Evolutionary conservation across 2,329 filamentous ascomycete genomes (phyloP), one percentile per base, ranked within the genome.

Genomic region (Sporothrix variecibatus): DNA sequence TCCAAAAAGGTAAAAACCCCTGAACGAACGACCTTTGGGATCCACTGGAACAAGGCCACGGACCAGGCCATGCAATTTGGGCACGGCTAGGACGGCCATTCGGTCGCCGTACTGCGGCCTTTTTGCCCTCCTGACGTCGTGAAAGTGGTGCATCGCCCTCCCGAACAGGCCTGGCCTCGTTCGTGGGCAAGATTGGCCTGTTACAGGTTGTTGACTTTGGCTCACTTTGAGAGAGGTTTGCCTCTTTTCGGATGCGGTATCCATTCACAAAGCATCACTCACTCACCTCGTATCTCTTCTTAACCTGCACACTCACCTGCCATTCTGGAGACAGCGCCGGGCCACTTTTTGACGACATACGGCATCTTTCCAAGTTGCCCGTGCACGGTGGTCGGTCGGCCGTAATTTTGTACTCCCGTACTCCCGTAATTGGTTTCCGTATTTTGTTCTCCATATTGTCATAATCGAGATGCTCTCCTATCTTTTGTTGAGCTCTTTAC

Each of bases 161-260:
- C 34, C 34, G 15, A 43, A 15, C 34, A 17, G 34, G 60, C n/a
- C n/a, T 43, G 60, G 60, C 38, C 60, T 43, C 60, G 34, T 43
- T n/a, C 20, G 38, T 46, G 26, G 40, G 43, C 26, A 51, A 51
- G 43, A 51, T 51, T 28, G n/a, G 43, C 26, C 28, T 34, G 65
- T 68, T 34, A 68, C 65, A 68, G 65, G 23, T 51, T 51, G 7
- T 51, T 65, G 62, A 28, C n/a, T 23, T 62, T 40, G 23, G 26
- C 23, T 56, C 23, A 56, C 26, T 20, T 20, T 51, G 31, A 31
- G 31, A 38, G 1, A 15, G 20, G 34, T 64, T 67, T 49, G 23
- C 64, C 23, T 28, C 23, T 8, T 31, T 67, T 40, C n/a, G 38
- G 64, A 46, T 67, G 9, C 11, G 4, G 46, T 12, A 46, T 69